Conservation (phyloP, 2,329 filamentous ascomycete species). For the Chaetomium sp. region DNA sequence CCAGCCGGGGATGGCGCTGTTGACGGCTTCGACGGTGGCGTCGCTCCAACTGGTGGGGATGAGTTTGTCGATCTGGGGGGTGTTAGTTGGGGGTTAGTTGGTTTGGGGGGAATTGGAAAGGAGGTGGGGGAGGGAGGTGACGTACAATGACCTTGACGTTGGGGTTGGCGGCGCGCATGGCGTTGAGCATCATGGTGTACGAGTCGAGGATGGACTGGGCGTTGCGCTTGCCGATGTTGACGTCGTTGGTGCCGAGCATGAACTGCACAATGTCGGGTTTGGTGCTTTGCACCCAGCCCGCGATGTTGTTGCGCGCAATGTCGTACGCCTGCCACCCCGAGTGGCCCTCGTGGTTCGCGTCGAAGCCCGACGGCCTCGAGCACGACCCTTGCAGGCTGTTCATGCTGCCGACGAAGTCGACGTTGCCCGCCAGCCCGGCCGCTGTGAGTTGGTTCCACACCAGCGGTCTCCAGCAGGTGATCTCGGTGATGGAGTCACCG, state of each 20-base stretch:
- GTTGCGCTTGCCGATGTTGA: slow-evolving; percentile 40
- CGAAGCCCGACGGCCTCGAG: slow-evolving; percentile 40
- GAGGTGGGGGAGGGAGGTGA: not conserved
- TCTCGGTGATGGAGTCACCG: slow-evolving; percentile 49
- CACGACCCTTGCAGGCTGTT: slow-evolving; percentile 43
- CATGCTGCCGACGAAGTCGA: slow-evolving; percentile 47
- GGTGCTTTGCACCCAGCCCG: slow-evolving; percentile 43
- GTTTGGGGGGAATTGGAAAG: not conserved
- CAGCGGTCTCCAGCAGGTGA: slow-evolving; percentile 48
- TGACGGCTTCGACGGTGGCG: slow-evolving; percentile 39
- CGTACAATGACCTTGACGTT: slow-evolving; percentile 44
- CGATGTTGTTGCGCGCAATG: slow-evolving; percentile 46
- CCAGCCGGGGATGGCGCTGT: slow-evolving; percentile 45
- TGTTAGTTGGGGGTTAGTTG: slow-evolving; percentile 19
- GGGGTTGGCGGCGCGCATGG: slow-evolving; percentile 43
- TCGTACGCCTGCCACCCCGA: slow-evolving; percentile 47
- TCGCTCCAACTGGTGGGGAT: slow-evolving; percentile 44
- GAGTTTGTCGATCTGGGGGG: slow-evolving; percentile 41
- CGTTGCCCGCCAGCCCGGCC: slow-evolving; percentile 40
- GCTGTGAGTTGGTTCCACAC: slow-evolving; percentile 45
- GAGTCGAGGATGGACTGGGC: slow-evolving; percentile 42
- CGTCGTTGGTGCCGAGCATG: slow-evolving; percentile 51
- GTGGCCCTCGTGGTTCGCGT: slow-evolving; percentile 48
- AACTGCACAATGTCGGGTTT: slow-evolving; percentile 48
- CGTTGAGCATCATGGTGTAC: slow-evolving; percentile 44